Conservation (phyloP, 2,329 filamentous ascomycete species). For the Apiospora pterosperma region DNA sequence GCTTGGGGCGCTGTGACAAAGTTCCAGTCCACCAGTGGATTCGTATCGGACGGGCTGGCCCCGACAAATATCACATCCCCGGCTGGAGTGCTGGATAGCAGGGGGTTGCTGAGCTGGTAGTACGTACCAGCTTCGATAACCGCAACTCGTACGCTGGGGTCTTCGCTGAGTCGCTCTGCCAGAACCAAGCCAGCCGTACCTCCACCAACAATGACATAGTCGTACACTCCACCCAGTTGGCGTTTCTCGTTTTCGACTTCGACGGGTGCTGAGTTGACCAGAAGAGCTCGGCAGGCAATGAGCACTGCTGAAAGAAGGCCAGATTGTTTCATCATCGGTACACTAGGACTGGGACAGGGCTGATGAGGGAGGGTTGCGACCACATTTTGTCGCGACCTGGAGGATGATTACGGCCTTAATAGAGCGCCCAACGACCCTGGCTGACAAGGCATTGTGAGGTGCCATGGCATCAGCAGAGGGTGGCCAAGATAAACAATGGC, state of each 20-base stretch:
- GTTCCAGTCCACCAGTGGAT: conserved; percentile 19
- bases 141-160: conserved; percentile 24
- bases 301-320: not conserved
- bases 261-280: not conserved
- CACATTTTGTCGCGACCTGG: not conserved
- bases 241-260: not conserved
- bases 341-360: not conserved
- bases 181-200: conserved; percentile 35
- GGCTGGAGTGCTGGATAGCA: conserved; percentile 5
- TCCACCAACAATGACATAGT: conserved; percentile 31
- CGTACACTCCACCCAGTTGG: conserved; percentile 5
- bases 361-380: not conserved
- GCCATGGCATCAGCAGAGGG: not conserved
- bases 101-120: conserved; percentile 25
- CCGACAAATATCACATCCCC: conserved; percentile 17
- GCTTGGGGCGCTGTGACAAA: conserved; percentile 19
- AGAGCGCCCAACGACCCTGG: not conserved
- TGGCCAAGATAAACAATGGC: not conserved
- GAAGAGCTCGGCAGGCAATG: not conserved
- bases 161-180: conserved; percentile 26
- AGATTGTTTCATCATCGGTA: not conserved
- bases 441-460: not conserved
- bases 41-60: conserved; percentile 4
- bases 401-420: not conserved
- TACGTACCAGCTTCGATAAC: conserved; percentile 36